Conservation (phyloP, 345 rosid genomes). For the Tarenaya hassleriana region DNA sequence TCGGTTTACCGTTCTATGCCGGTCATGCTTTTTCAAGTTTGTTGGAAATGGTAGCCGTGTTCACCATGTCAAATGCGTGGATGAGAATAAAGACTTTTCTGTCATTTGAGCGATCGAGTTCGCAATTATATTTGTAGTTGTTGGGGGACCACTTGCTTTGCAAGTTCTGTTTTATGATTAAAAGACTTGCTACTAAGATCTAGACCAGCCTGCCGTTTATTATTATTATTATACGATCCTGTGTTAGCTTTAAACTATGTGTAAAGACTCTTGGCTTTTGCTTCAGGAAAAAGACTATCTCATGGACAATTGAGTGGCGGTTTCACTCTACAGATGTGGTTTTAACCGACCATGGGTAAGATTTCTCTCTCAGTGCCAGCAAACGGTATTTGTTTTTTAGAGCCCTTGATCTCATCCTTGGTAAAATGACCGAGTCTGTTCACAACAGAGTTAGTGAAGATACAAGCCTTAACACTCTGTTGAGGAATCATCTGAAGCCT, state of each 20-base stretch:
- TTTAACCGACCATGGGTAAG: constrained; percentile 64
- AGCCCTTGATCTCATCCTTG: not conserved
- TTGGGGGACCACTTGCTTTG: too few species aligned
- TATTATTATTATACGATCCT: too few species aligned
- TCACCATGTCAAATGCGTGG: too few species aligned
- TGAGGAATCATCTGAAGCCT: constrained; percentile 66
- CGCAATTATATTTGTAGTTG: too few species aligned
- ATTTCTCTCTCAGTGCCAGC: constrained; percentile 2
- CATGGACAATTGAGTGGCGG: constrained; percentile 92
- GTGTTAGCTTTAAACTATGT: constrained; percentile 9
- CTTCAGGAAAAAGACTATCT: constrained; percentile 54
- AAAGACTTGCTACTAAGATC: too few species aligned
- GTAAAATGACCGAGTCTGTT: not conserved
- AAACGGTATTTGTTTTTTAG: not conserved
- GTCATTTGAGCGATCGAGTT: too few species aligned
- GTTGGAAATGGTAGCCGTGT: too few species aligned
- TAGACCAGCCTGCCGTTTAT: too few species aligned
- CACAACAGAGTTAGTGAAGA: constrained; percentile 63
- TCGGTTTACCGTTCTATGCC: too few species aligned
- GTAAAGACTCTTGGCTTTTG: constrained; percentile 16
- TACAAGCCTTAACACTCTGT: constrained; percentile 40
- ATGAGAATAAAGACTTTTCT: too few species aligned
- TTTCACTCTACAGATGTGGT: constrained; percentile 67
- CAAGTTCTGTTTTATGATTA: too few species aligned
- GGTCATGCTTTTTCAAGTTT: too few species aligned